These are phyloP conservation scores for Thyridium curvatum DNA, from an alignment of 2,329 filamentous ascomycete genomes.

Conservation along the genomic window DNA sequence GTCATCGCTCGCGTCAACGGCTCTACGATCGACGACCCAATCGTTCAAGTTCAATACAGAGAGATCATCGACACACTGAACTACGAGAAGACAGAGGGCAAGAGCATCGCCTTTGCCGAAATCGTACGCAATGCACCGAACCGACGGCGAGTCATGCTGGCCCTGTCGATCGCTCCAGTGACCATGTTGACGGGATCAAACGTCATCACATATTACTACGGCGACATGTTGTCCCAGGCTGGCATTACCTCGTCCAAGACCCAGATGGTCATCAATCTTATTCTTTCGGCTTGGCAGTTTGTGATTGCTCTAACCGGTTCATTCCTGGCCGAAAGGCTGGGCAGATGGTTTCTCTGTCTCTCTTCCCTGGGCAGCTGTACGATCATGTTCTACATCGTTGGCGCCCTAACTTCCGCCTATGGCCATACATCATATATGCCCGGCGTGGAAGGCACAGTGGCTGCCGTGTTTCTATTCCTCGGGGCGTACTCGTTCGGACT, in stretches of 20 bases:
- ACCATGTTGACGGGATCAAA: slow-evolving; percentile 11
- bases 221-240: slow-evolving; percentile 10
- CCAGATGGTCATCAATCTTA: slow-evolving; percentile 13
- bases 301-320: slow-evolving; percentile 2
- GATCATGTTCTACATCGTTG: background rate
- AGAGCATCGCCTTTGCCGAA: slow-evolving; percentile 6
- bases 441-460: background rate
- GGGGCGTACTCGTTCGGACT: slow-evolving; percentile 2
- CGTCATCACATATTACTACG: slow-evolving; percentile 11
- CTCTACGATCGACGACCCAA: slow-evolving; percentile 23
- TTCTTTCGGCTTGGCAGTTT: slow-evolving; percentile 13
- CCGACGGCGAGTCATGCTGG: slow-evolving; percentile 5
- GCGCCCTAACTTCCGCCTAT: slow-evolving; percentile 8
- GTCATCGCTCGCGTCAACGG: slow-evolving; percentile 34
- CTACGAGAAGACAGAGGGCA: slow-evolving; percentile 8
- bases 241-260: slow-evolving; percentile 11
- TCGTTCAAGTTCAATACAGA: slow-evolving; percentile 26
- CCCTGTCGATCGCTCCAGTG: slow-evolving; percentile 7
- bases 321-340: background rate
- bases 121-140: slow-evolving; percentile 6
- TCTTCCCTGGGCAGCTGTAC: background rate
- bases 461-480: slow-evolving; percentile 2
- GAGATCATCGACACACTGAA: slow-evolving; percentile 31
- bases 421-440: slow-evolving; percentile 8
- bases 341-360: slow-evolving; percentile 2